Conservation (phyloP, 2,329 filamentous ascomycete species). For the Aspergillus ibericus region DNA sequence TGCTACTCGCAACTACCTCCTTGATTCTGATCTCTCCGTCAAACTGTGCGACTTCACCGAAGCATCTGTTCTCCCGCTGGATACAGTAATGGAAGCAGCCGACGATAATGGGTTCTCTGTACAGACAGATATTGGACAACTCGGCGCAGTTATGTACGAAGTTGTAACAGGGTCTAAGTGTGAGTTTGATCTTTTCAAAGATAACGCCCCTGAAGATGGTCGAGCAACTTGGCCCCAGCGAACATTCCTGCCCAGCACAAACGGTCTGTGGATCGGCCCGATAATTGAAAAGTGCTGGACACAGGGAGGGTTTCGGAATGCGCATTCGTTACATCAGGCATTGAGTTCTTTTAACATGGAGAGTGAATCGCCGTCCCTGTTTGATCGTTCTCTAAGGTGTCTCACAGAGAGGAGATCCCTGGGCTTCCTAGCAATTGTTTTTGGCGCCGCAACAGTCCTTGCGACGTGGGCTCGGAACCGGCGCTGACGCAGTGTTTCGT, state of each 20-base stretch:
- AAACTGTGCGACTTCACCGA: constrained; percentile 33
- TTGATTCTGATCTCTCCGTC: constrained; percentile 27
- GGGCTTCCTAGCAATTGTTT: neutral
- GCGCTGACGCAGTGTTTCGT: neutral
- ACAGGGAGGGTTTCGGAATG: neutral
- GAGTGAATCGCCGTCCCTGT: neutral
- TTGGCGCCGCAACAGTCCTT: neutral
- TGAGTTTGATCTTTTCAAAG: constrained; percentile 27
- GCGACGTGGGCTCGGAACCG: neutral
- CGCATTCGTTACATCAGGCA: neutral
- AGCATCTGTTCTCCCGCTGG: constrained; percentile 24
- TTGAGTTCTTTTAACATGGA: constrained; percentile 2
- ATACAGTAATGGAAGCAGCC: constrained; percentile 25
- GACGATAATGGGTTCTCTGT: constrained; percentile 30
- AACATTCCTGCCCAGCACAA: constrained; percentile 23
- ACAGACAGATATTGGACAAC: constrained; percentile 31
- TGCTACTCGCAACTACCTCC: constrained; percentile 29
- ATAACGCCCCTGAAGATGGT: constrained; percentile 14
- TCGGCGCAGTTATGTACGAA: constrained; percentile 34
- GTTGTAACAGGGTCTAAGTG: constrained; percentile 23
- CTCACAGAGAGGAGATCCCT: neutral
- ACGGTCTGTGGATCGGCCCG: constrained; percentile 26
- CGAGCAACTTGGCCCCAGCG: constrained; percentile 20
- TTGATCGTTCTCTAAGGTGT: neutral
- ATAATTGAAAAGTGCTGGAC: constrained; percentile 30